A percentile compares a stretch with the other conserved stretches of the same genome.
These are phyloP conservation scores for Clonostachys rhizophaga DNA, from an alignment of 2,329 filamentous ascomycete genomes.

Conservation along the genomic window DNA sequence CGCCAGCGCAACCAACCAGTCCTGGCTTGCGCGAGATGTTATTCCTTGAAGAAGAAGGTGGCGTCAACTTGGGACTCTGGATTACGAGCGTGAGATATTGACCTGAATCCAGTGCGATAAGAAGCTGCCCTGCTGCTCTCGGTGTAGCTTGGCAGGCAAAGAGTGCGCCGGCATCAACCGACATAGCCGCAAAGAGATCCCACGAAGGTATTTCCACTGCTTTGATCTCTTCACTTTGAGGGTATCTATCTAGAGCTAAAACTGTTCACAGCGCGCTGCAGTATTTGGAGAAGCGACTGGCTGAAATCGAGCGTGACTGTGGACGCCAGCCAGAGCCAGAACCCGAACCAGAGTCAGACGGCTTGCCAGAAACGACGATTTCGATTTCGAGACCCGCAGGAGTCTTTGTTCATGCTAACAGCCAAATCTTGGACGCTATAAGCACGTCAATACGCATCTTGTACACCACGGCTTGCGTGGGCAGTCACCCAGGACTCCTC, in stretches of 20 bases:
- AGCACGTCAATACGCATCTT: too few species aligned
- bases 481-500: background rate
- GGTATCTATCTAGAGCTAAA: too few species aligned
- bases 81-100: background rate
- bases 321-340: background rate
- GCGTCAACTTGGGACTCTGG: background rate
- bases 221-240: background rate
- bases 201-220: conserved; percentile 3
- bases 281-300: background rate
- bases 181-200: conserved; percentile 5
- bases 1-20: too few species aligned
- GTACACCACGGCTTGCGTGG: too few species aligned
- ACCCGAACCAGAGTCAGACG: background rate
- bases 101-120: conserved; percentile 5
- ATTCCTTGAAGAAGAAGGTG: conserved; percentile 6
- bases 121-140: conserved; percentile 5
- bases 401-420: background rate
- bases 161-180: conserved; percentile 7
- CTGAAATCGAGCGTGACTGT: background rate
- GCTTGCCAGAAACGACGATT: background rate
- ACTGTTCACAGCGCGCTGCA: background rate
- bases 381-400: background rate
- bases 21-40: conserved; percentile 8
- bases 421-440: background rate
- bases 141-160: conserved; percentile 5